A percentile compares a stretch with the other conserved stretches of the same genome.
These are phyloP conservation scores for Stereum hirsutum DNA, from an alignment of 1,284 basidiomycete genomes.

Conservation along the genomic window DNA sequence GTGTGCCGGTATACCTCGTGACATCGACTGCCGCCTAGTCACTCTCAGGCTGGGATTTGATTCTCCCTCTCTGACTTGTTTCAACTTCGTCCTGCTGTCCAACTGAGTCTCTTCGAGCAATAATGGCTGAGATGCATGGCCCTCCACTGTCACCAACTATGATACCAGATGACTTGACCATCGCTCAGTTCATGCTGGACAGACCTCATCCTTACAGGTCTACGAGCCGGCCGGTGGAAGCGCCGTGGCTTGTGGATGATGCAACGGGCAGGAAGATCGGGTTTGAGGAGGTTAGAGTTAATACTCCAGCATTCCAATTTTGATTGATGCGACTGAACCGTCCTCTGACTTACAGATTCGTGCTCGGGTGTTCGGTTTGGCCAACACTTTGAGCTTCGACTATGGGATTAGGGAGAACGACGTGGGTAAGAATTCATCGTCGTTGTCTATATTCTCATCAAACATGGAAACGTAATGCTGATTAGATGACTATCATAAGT, in stretches of 20 bases:
- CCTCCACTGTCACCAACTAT: not conserved
- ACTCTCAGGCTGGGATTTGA: too few species aligned
- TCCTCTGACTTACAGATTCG: slow-evolving; percentile 23
- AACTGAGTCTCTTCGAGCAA: too few species aligned
- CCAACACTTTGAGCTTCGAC: slow-evolving; percentile 45
- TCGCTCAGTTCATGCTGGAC: slow-evolving; percentile 70
- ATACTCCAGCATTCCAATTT: slow-evolving; percentile 5
- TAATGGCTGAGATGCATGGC: not conserved
- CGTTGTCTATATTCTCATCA: slow-evolving; percentile 13
- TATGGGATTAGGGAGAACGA: slow-evolving; percentile 34
- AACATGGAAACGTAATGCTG: not conserved
- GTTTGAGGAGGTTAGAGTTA: slow-evolving; percentile 43
- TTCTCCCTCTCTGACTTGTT: too few species aligned
- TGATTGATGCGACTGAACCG: not conserved
- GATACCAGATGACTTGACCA: slow-evolving; percentile 63
- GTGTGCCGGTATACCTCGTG: too few species aligned
- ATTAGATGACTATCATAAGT: slow-evolving; percentile 25
- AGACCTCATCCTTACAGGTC: slow-evolving; percentile 39
- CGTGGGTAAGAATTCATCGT: slow-evolving; percentile 31
- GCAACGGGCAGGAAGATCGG: slow-evolving; percentile 34
- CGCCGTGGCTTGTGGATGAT: slow-evolving; percentile 61
- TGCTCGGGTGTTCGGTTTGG: slow-evolving; percentile 44
- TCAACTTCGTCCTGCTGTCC: too few species aligned
- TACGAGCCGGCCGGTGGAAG: slow-evolving; percentile 25
- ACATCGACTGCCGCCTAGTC: too few species aligned